Base-by-base conservation (phyloP, 2,329 filamentous ascomycete genomes). In the Diplocarpon rosae region DNA sequence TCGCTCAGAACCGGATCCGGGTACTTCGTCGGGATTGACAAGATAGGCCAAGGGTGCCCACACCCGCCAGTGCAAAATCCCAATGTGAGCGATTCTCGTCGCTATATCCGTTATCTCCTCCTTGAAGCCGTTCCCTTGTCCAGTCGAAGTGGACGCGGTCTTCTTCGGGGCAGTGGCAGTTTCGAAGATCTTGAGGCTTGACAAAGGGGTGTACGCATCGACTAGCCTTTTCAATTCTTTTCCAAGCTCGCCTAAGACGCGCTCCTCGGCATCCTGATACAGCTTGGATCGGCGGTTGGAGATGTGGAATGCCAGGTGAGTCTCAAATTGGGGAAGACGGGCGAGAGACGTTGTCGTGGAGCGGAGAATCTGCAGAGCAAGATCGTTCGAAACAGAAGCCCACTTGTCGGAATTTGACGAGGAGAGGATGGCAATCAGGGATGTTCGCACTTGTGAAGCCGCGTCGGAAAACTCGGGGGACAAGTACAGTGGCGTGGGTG, bases 41-140 rank as follows among this genome's bases (percentile, higher is more conserved):
- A 62, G 53, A 60, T 95, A 95, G 11, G 83, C 78, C 42, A 94
- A 69, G 2, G 77, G 76, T 1, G 76, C 75, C 87, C 89, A 96
- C 2, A 95, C 83, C 39, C 85, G 76, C 88, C 89, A 95, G 64
- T 95, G 88, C 17, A 96, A 67, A 5, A 92, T 72, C 12, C 85
- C 79, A 36, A 95, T 77, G 59, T 95, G 90, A 5, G 86, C 82
- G 40, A 95, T 71, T 37, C 85, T 78, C 36, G 80, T 82, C 1
- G 85, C 78, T 62, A 95, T 76, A 47, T 87, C 80, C 35, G 73
- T 70, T 31, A 84, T 52, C 16, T 60, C 56, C 5, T 58, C 56
- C 29, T 57, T 60, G 11, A 42, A 31, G 5, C 43, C 49, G 32
- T 14, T 46, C 2, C 12, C 11, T 15, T 43, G 47, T 12, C 32